Evolutionary conservation across 257 asterid genomes (phyloP).

Genomic region (Solanum lycopersicoides): DNA sequence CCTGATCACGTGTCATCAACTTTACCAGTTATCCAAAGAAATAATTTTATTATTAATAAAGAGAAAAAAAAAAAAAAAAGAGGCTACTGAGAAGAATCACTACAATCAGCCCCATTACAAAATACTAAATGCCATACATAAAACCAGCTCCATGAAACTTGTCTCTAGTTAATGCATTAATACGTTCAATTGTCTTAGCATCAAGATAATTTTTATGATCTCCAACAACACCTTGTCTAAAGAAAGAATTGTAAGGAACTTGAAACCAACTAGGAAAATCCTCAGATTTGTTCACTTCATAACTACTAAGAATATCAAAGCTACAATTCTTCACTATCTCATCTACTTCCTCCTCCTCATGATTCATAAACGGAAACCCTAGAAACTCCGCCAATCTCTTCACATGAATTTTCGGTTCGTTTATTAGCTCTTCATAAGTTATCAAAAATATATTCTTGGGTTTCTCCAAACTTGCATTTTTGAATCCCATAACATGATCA

Average conservation of each 20-base stretch:
- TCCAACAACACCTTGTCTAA: background rate
- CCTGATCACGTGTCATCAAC: background rate
- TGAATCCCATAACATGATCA: conserved; percentile 1
- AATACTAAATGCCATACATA: background rate
- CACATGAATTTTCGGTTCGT: background rate
- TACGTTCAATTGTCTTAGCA: background rate
- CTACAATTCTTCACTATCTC: background rate
- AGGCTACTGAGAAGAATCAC: background rate
- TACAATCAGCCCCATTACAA: background rate
- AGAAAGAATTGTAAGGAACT: background rate
- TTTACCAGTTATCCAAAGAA: background rate
- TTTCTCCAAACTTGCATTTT: background rate
- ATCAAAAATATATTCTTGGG: background rate
- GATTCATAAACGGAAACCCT: background rate
- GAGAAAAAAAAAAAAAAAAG: background rate
- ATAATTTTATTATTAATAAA: background rate
- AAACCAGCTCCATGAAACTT: background rate
- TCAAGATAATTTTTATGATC: background rate
- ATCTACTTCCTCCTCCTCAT: background rate
- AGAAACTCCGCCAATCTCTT: background rate
- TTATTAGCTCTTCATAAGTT: conserved; percentile 1
- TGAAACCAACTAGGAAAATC: background rate
- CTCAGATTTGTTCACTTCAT: background rate
- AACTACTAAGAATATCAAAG: background rate
- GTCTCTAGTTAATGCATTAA: background rate